phyloP scores from a whole-genome alignment of 768 basidiomycete species.

The Trichaptum fuscoviolaceum region DNA sequence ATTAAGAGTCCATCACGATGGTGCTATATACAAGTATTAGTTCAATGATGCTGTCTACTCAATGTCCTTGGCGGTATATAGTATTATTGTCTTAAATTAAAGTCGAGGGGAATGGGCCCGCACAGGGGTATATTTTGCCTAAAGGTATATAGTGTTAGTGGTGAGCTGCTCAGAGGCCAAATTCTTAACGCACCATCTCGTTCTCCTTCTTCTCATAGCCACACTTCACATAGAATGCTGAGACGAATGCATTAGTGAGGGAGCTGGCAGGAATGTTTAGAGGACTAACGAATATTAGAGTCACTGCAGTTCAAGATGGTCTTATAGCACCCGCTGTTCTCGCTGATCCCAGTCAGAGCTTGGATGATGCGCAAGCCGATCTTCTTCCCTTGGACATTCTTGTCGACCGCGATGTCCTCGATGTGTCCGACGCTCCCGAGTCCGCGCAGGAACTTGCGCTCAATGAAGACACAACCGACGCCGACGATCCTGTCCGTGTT shows the following conservation, averaged over 20 bases:
- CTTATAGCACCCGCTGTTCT: slow-evolving; percentile 85
- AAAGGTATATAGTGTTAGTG: slow-evolving; percentile 8
- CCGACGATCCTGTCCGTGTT: slow-evolving; percentile 75
- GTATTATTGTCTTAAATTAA: slow-evolving; percentile 11
- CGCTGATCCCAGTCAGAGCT: slow-evolving; percentile 79
- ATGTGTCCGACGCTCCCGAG: slow-evolving; percentile 92
- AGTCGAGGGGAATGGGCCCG: slow-evolving; percentile 34
- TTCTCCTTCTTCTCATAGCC: slow-evolving; percentile 87
- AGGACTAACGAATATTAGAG: slow-evolving; percentile 81
- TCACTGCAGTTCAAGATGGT: slow-evolving; percentile 95
- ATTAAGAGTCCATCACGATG: too few relatives aligned
- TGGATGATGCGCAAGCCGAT: slow-evolving; percentile 85
- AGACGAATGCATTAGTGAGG: slow-evolving; percentile 6
- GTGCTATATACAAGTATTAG: neutral
- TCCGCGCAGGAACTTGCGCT: slow-evolving; percentile 89
- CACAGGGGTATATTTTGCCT: slow-evolving; percentile 59
- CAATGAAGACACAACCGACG: slow-evolving; percentile 79
- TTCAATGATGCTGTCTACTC: neutral
- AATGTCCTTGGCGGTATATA: neutral
- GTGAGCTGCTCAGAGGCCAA: neutral
- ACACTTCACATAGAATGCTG: slow-evolving; percentile 97
- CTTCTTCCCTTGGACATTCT: slow-evolving; percentile 84
- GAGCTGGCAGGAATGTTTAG: neutral
- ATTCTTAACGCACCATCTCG: slow-evolving; percentile 68
- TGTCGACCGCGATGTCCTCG: slow-evolving; percentile 95